A percentile compares a stretch with the other conserved stretches of the same genome.
Evolutionary conservation across 179 eudicot species (phyloP).

Genomic region (Nepenthes alata): DNA sequence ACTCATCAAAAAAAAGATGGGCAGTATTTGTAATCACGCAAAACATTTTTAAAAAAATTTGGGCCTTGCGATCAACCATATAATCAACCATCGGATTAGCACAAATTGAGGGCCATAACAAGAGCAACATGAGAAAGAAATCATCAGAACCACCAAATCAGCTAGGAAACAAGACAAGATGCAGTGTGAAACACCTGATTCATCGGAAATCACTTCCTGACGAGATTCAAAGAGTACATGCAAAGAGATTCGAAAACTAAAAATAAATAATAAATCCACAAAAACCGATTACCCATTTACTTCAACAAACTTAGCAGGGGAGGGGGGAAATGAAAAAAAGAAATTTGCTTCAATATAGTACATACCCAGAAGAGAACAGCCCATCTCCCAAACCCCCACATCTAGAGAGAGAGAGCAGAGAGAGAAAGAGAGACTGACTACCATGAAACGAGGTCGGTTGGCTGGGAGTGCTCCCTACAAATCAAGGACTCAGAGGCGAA

Average conservation of each 20-base stretch:
- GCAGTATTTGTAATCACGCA: no score
- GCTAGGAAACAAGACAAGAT: not conserved
- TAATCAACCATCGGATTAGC: no score
- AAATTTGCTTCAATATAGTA: no score
- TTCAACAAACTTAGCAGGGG: not conserved
- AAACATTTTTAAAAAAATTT: no score
- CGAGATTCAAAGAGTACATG: not conserved
- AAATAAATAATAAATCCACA: not conserved
- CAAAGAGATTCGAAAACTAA: not conserved
- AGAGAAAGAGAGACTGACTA: conserved; percentile 13
- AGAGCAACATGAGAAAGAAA: no score
- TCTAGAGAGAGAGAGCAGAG: conserved; percentile 8
- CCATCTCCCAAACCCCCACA: not conserved
- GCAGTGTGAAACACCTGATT: not conserved
- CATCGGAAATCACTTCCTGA: no score
- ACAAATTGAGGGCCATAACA: no score
- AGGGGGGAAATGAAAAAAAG: not conserved
- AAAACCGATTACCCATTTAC: not conserved
- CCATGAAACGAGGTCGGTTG: conserved; percentile 3
- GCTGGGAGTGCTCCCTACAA: not conserved
- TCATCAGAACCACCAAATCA: not conserved
- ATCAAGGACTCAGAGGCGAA: not conserved
- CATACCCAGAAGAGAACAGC: not conserved
- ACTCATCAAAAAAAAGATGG: no score
- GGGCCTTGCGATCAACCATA: no score